phyloP scores from a whole-genome alignment of 306 rosid genomes.

The Oemleria cerasiformis region DNA sequence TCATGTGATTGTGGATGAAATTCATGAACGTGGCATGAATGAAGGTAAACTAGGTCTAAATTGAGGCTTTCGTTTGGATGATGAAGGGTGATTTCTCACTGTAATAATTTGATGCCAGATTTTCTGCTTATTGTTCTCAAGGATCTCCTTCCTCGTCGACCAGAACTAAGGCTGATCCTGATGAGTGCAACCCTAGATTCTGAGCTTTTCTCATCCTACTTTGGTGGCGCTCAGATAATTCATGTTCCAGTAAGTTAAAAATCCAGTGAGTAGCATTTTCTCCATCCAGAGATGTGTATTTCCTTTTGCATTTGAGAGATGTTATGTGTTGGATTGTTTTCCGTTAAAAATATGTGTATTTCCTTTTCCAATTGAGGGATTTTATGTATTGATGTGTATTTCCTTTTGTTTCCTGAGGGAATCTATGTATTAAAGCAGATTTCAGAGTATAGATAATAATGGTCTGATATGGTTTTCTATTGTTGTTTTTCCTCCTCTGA shows the following conservation, averaged over 20 bases:
- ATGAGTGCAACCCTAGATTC: constrained; percentile 99
- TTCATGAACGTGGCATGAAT: constrained; percentile 99
- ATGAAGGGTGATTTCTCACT: constrained; percentile 33
- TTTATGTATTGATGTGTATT: neutral
- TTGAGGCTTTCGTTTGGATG: constrained; percentile 24
- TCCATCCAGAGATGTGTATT: neutral
- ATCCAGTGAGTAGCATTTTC: neutral
- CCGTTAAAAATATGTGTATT: neutral
- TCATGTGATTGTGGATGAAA: constrained; percentile 95
- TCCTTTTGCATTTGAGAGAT: neutral
- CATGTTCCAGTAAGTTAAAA: constrained; percentile 61
- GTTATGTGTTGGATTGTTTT: neutral
- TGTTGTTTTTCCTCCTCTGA: constrained; percentile 9
- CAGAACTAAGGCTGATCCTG: constrained; percentile 79
- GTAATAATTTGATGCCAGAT: constrained; percentile 59
- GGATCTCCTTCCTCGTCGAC: constrained; percentile 84
- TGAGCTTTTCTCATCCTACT: constrained; percentile 79
- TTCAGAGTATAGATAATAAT: constrained; percentile 4
- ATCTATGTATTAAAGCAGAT: neutral
- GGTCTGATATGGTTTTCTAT: constrained; percentile 6
- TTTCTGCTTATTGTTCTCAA: constrained; percentile 91
- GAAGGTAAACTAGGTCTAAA: constrained; percentile 59
- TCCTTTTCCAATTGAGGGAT: no score
- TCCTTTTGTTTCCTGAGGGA: constrained; percentile 3
- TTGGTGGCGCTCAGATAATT: constrained; percentile 56